Conservation (phyloP, 2,329 filamentous ascomycete genomes). For the Graphilbum sp. region DNA sequence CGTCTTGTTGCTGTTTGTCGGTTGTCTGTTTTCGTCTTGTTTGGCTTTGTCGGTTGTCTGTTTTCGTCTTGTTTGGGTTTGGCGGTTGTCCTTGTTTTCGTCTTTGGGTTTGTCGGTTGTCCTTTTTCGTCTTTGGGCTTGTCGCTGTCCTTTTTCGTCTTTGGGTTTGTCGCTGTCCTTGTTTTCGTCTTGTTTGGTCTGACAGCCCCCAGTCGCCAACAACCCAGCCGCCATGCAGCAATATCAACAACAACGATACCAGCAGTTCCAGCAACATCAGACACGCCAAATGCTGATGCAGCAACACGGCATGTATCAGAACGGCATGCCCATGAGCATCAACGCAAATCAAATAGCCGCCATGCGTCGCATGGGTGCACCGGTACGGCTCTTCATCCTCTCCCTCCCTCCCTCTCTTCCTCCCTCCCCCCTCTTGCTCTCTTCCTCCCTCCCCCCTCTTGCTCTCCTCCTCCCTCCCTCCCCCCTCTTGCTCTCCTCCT, state of each 20-base stretch:
- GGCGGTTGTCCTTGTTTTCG: neutral
- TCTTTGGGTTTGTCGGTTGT: too few relatives aligned
- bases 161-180: neutral
- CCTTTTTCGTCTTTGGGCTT: neutral
- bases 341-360: slow-evolving; percentile 18
- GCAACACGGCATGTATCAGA: slow-evolving; percentile 33
- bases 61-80: too few relatives aligned
- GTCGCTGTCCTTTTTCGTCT: neutral
- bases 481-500: too few relatives aligned
- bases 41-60: too few relatives aligned
- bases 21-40: neutral
- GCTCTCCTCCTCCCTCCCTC: too few relatives aligned
- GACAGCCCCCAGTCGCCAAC: slow-evolving; percentile 14
- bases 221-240: slow-evolving; percentile 21
- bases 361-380: slow-evolving; percentile 20
- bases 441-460: too few relatives aligned
- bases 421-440: neutral
- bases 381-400: neutral
- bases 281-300: slow-evolving; percentile 31
- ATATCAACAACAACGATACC: slow-evolving; percentile 38
- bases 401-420: neutral
- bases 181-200: too few relatives aligned
- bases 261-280: slow-evolving; percentile 40
- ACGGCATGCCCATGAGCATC: slow-evolving; percentile 37
- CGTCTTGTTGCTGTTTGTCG: neutral